Evolutionary conservation across 192 early-diverging fungal species (phyloP).

Genomic region (Jimgerdemannia lactiflua): DNA sequence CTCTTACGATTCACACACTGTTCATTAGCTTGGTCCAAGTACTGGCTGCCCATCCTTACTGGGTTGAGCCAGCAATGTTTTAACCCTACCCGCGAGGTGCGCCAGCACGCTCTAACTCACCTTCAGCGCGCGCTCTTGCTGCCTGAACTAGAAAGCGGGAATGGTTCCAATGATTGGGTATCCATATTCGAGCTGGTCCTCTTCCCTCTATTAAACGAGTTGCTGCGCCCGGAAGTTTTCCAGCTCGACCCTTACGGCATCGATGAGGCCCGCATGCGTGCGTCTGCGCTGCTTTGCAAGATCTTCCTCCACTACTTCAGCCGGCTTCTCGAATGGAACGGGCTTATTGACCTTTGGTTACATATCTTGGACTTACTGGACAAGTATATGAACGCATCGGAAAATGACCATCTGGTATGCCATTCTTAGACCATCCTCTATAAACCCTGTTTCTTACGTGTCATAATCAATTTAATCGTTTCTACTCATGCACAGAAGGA

Average conservation of each 20-base stretch:
- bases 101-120: slow-evolving; percentile 76
- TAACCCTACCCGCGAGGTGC: slow-evolving; percentile 73
- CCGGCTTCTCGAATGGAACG: slow-evolving; percentile 50
- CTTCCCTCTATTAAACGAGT: slow-evolving; percentile 84
- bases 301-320: slow-evolving; percentile 73
- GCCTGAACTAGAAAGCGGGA: slow-evolving; percentile 43
- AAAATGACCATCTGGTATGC: slow-evolving; percentile 56
- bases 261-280: slow-evolving; percentile 75
- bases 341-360: slow-evolving; percentile 59
- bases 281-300: slow-evolving; percentile 67
- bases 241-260: slow-evolving; percentile 61
- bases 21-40: slow-evolving; percentile 60
- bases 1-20: too few species aligned
- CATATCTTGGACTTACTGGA: slow-evolving; percentile 65
- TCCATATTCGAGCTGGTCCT: slow-evolving; percentile 81
- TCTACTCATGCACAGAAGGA: slow-evolving; percentile 45
- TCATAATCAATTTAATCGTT: slow-evolving; percentile 3
- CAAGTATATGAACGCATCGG: slow-evolving; percentile 56
- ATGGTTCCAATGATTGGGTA: slow-evolving; percentile 46
- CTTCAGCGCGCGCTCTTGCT: slow-evolving; percentile 77
- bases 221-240: slow-evolving; percentile 73
- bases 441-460: slow-evolving; percentile 3
- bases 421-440: neutral
- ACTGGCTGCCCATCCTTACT: slow-evolving; percentile 77
- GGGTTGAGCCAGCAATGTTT: slow-evolving; percentile 72